A percentile compares a stretch with the other conserved stretches of the same genome.
Evolutionary conservation across 345 rosid species (phyloP).

Genomic region (Brassica napus): Da-Ae NC_063437.1:14405001-14405500

Average conservation of each 20-base stretch:
- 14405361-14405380: background rate
- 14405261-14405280: slow-evolving; percentile 5
- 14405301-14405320: slow-evolving; percentile 53
- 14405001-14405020: slow-evolving; percentile 78
- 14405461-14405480: slow-evolving; percentile 82
- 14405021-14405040: slow-evolving; percentile 91
- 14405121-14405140: background rate
- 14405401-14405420: background rate
- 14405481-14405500: slow-evolving; percentile 81
- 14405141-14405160: background rate
- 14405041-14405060: slow-evolving; percentile 94
- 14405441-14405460: slow-evolving; percentile 94
- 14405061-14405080: slow-evolving; percentile 73
- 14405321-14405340: slow-evolving; percentile 81
- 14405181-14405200: background rate
- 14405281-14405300: background rate
- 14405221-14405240: slow-evolving; percentile 2
- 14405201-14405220: background rate
- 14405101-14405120: background rate
- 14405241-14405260: slow-evolving; percentile 2
- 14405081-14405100: background rate
- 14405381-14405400: background rate
- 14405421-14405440: slow-evolving; percentile 76
- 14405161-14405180: background rate
- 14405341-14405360: slow-evolving; percentile 48